Evolutionary conservation across 2,329 filamentous ascomycete species (phyloP), one percentile per base, ranked within the genome.

Genomic region (Ophiostoma perfectum): DNA sequence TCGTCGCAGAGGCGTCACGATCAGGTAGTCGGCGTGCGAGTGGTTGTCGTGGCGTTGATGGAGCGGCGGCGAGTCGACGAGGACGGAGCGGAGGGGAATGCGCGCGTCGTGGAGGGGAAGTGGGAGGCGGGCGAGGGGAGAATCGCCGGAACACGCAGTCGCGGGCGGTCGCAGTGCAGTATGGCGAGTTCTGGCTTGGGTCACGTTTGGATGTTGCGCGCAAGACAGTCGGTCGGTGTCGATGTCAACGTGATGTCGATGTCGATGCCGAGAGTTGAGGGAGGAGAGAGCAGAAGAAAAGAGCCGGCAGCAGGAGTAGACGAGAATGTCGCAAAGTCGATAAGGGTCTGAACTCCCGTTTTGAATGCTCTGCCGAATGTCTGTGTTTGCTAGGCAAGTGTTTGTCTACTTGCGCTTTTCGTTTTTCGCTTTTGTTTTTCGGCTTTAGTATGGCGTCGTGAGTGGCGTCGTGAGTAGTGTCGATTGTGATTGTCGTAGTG

Each of bases 401-500:
- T 60, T 60, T 60, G 55, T 60, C 55, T 60, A 60, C 55, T 60
- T 60, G 52, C 12, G 52, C 52, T 38, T 38, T 36, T 36, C 27
- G 27, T 14, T 58, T 58, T 58, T 58, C 52, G 52, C 16, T 16
- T 49, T 49, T 49, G 42, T 11, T 5, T n/a, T 49, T 49, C 55
- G 55, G 55, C 55, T 14, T 36, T 60, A 27, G 55, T 60, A 38
- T 60, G 55, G 55, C 4, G 55, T 2, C 27, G 27, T 27, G 27
- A 27, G 27, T 60, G 55, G 55, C 4, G 55, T 2, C 27, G 27
- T 27, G 27, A 27, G 27, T 27, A 27, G 27, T 38, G 27, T 60
- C 12, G 55, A 60, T 60, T 60, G 55, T 38, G 55, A 39, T 60
- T 60, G 55, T 60, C 27, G 55, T 60, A 60, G 55, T 60, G 55